Base-by-base conservation (phyloP, 2,329 filamentous ascomycete genomes). In the Passalora sequoiae region DNA sequence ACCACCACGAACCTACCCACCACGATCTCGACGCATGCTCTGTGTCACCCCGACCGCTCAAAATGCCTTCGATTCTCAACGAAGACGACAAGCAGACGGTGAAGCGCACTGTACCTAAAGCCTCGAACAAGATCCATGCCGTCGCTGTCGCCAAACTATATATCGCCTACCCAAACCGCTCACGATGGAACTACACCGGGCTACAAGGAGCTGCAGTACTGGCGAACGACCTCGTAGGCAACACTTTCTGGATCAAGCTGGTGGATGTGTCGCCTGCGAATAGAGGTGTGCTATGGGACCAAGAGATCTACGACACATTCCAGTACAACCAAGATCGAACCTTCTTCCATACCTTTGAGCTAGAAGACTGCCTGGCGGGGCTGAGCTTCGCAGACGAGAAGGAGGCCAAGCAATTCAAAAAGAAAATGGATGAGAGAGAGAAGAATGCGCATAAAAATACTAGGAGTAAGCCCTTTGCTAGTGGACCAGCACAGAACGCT, bases 281-380 rank as follows among this genome's bases (percentile, higher is more conserved):
- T 62, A 80, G 84, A 63, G 89, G 91, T 45, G 89, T 96, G 38
- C 84, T 96, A 60, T 96, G 88, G 88, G 89, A 95, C 61, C 91
- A 97, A 70, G 92, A 98, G 69, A 88, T 98, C 59, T 98, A 94
- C 70, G 91, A 98, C 57, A 82, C 81, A 38, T 97, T 94, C 75
- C 75, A 76, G 51, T 98, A 97, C 73, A 95, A 96, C 69, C 91
- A 96, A 63, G 92, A 98, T 65, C 83, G 92, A 49, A 91, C 87
- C 47, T 98, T 96, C 70, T 98, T 98, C 69, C 89, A 97, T 68
- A 89, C 87, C 4, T 98, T 98, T 64, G 92, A 98, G 70, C 77
- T 95, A 43, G 89, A 97, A 67, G 82, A 94, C 51, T 97, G 89
- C 60, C 71, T 94, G 48, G 92, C 89, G 4, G 92, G 83, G 1